Base-by-base conservation (phyloP, 495 filamentous ascomycete genomes). In the Clavariopsis aquatica region DNA sequence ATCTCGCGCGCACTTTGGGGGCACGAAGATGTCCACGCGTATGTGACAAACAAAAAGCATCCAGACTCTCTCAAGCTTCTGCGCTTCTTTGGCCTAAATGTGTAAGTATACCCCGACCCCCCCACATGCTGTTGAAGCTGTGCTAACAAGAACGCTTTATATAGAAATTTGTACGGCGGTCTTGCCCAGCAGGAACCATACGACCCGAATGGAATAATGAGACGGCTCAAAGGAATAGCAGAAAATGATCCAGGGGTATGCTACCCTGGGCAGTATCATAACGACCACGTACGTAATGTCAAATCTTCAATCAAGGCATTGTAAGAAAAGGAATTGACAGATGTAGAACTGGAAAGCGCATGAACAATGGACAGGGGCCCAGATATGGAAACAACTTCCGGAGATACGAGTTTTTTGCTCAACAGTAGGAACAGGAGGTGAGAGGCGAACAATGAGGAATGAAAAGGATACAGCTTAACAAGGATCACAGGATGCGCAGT, bases 211-310 rank as follows among this genome's bases (percentile, higher is more conserved):
- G 84, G 84, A 1, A 80, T 80, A 5, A 86, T 87, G 51, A 79
- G 49, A 75, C 65, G 45, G 77, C 82, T 36, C 65, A 77, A 13
- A 68, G 72, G 27, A 63, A 19, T 78, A 68, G 81, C 79, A 0
- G 60, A 71, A 45, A 70, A 77, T 5, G 72, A 76, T 10, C 75
- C 79, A 4, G 65, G 67, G 0, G 77, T 81, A 46, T 72, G 80
- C 57, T 84, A 85, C 64, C 82, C 83, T 0, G 81, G 82, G 34
- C 84, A 87, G 65, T 86, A 87, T 57, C 80, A 84, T 17, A 85
- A 85, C 58, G 78, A 83, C 49, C 66, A 74, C 28, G 78, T 78
- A 57, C 57, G 72, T 28, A 17, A 29, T 34, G 5, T 17, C 15
- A 43, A 15, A 43, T 43, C n/a, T n/a, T 3, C 38, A 9, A 8